Percentiles rank a stretch among this genome's conserved stretches.
These are phyloP conservation scores for Didymella segeticola DNA, from an alignment of 2,329 filamentous ascomycete species.

Conservation along the genomic window DNA sequence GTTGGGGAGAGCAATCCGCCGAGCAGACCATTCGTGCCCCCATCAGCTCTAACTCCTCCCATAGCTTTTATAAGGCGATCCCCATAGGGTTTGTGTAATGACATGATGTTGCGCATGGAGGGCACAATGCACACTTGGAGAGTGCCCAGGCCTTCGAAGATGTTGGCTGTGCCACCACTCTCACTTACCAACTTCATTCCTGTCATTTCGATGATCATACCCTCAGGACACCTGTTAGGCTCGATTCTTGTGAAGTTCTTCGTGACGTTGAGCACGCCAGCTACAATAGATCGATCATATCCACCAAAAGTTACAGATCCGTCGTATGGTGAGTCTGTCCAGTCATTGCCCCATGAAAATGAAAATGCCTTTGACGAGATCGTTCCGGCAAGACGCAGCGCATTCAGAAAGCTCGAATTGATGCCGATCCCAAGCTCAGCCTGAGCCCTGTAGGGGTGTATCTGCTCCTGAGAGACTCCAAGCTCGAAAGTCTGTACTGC, in stretches of 20 bases:
- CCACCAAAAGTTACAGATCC: slow-evolving; percentile 17
- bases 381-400: not conserved
- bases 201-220: slow-evolving; percentile 13
- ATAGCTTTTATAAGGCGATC: slow-evolving; percentile 9
- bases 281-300: slow-evolving; percentile 8
- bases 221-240: slow-evolving; percentile 8
- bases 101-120: slow-evolving; percentile 10
- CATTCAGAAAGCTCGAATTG: slow-evolving; percentile 5
- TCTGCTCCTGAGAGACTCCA: too few relatives aligned
- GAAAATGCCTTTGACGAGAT: slow-evolving; percentile 15
- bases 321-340: slow-evolving; percentile 12
- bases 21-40: not conserved
- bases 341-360: slow-evolving; percentile 16
- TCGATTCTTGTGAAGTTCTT: not conserved
- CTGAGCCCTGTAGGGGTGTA: too few relatives aligned
- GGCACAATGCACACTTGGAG: slow-evolving; percentile 12
- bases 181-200: not conserved
- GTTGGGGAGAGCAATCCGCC: too few relatives aligned
- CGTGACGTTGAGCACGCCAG: slow-evolving; percentile 2
- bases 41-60: not conserved
- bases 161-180: not conserved
- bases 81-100: slow-evolving; percentile 8
- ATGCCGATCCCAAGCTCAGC: slow-evolving; percentile 10
- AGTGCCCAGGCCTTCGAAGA: not conserved
- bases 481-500: too few relatives aligned